Base-by-base conservation (phyloP, 352 stramenopile genomes). In the Phytophthora sojae region DNA sequence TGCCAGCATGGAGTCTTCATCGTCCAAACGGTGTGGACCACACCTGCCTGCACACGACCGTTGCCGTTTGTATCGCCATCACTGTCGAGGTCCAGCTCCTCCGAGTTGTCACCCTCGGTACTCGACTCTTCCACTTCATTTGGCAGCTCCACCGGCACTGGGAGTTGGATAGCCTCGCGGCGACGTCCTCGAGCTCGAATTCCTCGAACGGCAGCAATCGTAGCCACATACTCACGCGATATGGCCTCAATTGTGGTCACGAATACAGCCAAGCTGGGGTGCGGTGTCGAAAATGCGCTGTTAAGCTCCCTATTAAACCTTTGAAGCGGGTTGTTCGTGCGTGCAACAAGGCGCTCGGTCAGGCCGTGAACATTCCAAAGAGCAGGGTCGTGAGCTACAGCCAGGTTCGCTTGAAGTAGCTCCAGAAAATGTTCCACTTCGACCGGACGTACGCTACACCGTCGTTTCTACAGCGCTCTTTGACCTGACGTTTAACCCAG, bases 351-450 rank as follows among this genome's bases (percentile, higher is more conserved):
- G 21, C 49, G 19, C 9, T 30, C 3, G 17, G 29, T 25, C 32
- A 60, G n/a, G 2, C 53, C 53, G 30, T 60, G 30, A 3, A 49
- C 30, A 32, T 49, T 50, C 53, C 32, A 60, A n/a, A 50, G 14
- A 9, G 21, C 17, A 19, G 19, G 17, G 6, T 23, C 9, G 11
- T 50, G 7, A 47, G 8, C 35, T 29, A 3, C 15, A 63, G 6
- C 57, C 23, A 63, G 0, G 57, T 44, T 6, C 44, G 57, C 6
- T 39, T 11, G 21, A 63, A 63, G n/a, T 63, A 63, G 5, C 3
- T n/a, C 44, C 57, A 63, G 6, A 54, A 63, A 4, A 11, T 4
- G 3, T 4, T 8, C 57, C 42, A 63, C 3, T 42, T 52, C 5
- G 57, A 47, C 4, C 17, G n/a, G 19, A 25, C 23, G 17, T 62